Conservation (phyloP, 2,329 filamentous ascomycete species). For the Didymella segeticola region DNA sequence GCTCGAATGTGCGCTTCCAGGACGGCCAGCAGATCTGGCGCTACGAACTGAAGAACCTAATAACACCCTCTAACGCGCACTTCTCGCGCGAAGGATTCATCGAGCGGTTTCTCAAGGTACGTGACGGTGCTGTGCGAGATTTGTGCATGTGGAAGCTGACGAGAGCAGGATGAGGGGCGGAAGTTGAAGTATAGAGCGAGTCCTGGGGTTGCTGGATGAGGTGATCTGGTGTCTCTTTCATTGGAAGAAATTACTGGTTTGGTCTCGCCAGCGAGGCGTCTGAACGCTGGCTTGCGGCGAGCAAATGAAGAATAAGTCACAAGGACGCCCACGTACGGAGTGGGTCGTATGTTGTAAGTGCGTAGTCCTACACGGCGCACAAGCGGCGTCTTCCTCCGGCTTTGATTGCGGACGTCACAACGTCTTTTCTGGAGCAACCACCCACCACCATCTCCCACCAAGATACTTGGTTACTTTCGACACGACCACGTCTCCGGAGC, state of each 20-base stretch:
- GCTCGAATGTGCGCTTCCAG: slow-evolving; percentile 8
- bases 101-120: slow-evolving; percentile 10
- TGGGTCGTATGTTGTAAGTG: too few relatives aligned
- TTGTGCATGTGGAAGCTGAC: neutral
- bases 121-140: neutral
- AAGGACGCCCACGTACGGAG: too few relatives aligned
- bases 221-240: too few relatives aligned
- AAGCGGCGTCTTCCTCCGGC: too few relatives aligned
- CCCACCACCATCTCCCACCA: too few relatives aligned
- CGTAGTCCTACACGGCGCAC: too few relatives aligned
- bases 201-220: neutral
- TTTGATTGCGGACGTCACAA: neutral
- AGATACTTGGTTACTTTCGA: neutral
- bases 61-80: slow-evolving; percentile 13
- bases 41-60: slow-evolving; percentile 14
- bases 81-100: slow-evolving; percentile 10
- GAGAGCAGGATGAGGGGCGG: slow-evolving; percentile 10
- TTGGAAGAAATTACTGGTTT: too few relatives aligned
- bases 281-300: too few relatives aligned
- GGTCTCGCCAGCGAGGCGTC: too few relatives aligned
- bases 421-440: neutral
- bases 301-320: too few relatives aligned
- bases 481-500: neutral
- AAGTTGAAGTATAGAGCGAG: slow-evolving; percentile 7
- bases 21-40: slow-evolving; percentile 17